Evolutionary conservation across 2,329 filamentous ascomycete species (phyloP), one percentile per base, ranked within the genome.

Genomic region (Seiridium cupressi): DNA sequence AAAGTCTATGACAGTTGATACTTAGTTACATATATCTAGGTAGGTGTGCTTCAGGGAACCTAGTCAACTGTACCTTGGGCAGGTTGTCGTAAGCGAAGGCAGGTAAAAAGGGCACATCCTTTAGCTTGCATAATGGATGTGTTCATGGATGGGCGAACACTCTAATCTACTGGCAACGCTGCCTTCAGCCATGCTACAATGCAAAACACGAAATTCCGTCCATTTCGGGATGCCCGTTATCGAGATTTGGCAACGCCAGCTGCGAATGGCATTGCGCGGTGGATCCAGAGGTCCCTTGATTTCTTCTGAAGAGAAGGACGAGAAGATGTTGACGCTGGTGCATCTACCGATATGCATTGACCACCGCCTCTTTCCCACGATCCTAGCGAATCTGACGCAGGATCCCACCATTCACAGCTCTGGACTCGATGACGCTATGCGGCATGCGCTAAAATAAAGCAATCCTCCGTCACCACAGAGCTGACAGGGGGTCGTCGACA

Each of bases 341-440:
- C n/a, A 34, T 53, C 49, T 53, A n/a, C 13, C 13, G 26, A 31
- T n/a, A 18, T 46, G 54, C 54, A 57, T 47, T 55, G 54, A 57
- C 54, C 26, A 35, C 54, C 44, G 54, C 44, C 31, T 47, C 36
- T 46, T 57, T 32, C 49, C 38, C 31, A 53, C 49, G 51, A 57
- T 57, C 54, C 54, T 34, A 34, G 31, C n/a, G 53, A 35, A 7
- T 57, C 44, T 34, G 42, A 35, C 31, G 54, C 42, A 34, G 42
- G 26, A 46, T 31, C 31, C 42, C 54, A 57, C 54, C 54, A 55
- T 55, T 44, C 51, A 55, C 36, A 55, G 51, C 51, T 10, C 51
- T 44, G 36, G 9, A n/a, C 7, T 55, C n/a, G 38, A 35, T 35
- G 38, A 44, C 35, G 51, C 35, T 44, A 55, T 26, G 38, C 11